phyloP scores from a whole-genome alignment of 768 basidiomycete genomes.

The Rhodotorula sphaerocarpa region DNA sequence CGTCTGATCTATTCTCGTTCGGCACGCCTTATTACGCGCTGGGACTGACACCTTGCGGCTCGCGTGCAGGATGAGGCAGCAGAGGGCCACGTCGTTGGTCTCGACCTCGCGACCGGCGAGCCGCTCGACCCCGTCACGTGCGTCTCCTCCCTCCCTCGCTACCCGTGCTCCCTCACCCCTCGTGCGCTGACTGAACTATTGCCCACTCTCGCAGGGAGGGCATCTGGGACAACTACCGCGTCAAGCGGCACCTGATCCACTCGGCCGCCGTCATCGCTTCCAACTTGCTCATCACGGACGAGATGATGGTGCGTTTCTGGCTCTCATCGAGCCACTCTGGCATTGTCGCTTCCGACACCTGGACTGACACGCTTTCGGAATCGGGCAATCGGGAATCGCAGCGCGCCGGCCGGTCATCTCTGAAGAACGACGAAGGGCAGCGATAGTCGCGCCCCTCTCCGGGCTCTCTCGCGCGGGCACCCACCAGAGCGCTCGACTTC shows the following conservation, averaged over 20 bases:
- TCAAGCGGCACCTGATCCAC: slow-evolving; percentile 97
- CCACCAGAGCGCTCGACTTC: too few species aligned
- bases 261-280: slow-evolving; percentile 79
- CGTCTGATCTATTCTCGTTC: slow-evolving; percentile 38
- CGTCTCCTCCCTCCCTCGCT: neutral
- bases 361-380: too few species aligned
- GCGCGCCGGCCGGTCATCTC: slow-evolving; percentile 18
- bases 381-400: neutral
- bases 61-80: slow-evolving; percentile 71
- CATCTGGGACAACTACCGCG: slow-evolving; percentile 97
- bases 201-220: slow-evolving; percentile 51
- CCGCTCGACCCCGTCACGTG: slow-evolving; percentile 84
- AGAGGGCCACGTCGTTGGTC: slow-evolving; percentile 82
- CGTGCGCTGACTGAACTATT: neutral
- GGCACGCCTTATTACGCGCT: too few species aligned
- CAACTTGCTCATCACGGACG: slow-evolving; percentile 89
- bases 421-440: slow-evolving; percentile 18
- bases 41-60: neutral
- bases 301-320: slow-evolving; percentile 55
- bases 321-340: neutral
- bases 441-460: neutral
- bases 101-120: slow-evolving; percentile 87
- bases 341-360: neutral
- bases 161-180: neutral
- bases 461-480: too few species aligned